Evolutionary conservation across 176 grass and related monocot species (phyloP), one percentile per base, ranked within the genome.

Genomic region (Lolium perenne): DNA sequence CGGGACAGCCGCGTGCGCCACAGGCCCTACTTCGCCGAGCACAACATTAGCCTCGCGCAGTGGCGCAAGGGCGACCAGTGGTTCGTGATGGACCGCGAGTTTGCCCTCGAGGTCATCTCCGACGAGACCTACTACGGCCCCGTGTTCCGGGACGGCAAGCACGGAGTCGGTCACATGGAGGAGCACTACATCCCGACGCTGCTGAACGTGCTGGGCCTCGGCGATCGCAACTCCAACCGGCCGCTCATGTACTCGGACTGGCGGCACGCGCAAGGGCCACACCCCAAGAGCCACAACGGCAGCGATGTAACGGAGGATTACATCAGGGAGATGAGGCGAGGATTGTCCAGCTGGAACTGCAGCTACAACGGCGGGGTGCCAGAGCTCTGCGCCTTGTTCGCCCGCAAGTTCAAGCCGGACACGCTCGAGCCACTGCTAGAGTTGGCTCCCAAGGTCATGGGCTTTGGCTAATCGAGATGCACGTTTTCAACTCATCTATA

Each of bases 181-280:
- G 94, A 97, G 87, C 94, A 97, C 79, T 97, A 97, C 82, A 87
- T 97, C 32, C 87, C 91, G 2, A 97, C 90, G 78, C 82, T 97
- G 45, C 48, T 88, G 13, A 83, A n/a, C 88, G 0, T 90, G 21
- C 65, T 90, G 0, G 35, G 89, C 2, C 79, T 85, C 73, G 38
- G 85, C 18, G 4, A 45, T 26, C 89, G 80, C 3, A 97, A 93
- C 58, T 35, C 87, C 3, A 86, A 98, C 68, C 87, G 91, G 18
- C 87, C 87, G 18, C 54, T 98, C 43, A 98, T 91, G 22, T 95
- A 86, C 71, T 63, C 64, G 0, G 93, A 92, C 5, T 93, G 95
- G 93, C 85, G 65, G 1, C n/a, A 47, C 35, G 2, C 53, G 1
- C 46, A 51, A 59, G 26, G 72, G 14, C 72, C 80, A 1, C 93